Base-by-base conservation (phyloP, 208 protist species). In the Crithidia thermophila region DNA sequence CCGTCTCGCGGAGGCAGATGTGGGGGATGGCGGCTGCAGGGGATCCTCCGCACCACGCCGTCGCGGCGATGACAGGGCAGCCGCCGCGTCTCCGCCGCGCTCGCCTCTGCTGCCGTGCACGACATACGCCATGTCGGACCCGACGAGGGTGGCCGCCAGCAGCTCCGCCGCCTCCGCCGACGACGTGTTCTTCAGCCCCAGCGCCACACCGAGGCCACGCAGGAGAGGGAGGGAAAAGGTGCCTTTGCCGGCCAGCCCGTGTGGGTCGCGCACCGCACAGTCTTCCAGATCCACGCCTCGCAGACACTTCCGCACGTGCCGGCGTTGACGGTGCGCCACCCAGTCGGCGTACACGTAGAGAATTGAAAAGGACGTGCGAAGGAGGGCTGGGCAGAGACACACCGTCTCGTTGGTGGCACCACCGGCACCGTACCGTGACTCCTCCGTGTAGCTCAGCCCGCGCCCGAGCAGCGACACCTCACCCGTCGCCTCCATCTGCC, bases 51-150 rank as follows among this genome's bases (percentile, higher is more conserved):
- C 2, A 3, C n/a, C n/a, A n/a, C n/a, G n/a, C n/a, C n/a, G n/a
- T n/a, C n/a, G n/a, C n/a, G n/a, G n/a, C n/a, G n/a, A n/a, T n/a
- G n/a, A n/a, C n/a, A n/a, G n/a, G n/a, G n/a, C n/a, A n/a, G n/a
- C n/a, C n/a, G n/a, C n/a, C n/a, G n/a, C n/a, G n/a, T n/a, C n/a
- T n/a, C n/a, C n/a, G n/a, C n/a, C n/a, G n/a, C n/a, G n/a, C n/a
- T 40, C 2, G 28, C 39, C 18, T 39, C 42, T 6, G 27, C 8
- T 18, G 52, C 63, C 43, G 30, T 36, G 67, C 16, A 56, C 51
- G 23, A 76, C 30, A 42, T 75, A 76, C 1, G 61, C 78, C 28
- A 57, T 64, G 34, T 76, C 78, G 18, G 72, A 66, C 45, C 72
- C 62, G 27, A 77, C 53, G 27, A 84, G 66, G 1, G 67, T 51